Evolutionary conservation across 805 yeast genomes (phyloP), one percentile per base, ranked within the genome.

Genomic region (Candida parachauliodes): DNA sequence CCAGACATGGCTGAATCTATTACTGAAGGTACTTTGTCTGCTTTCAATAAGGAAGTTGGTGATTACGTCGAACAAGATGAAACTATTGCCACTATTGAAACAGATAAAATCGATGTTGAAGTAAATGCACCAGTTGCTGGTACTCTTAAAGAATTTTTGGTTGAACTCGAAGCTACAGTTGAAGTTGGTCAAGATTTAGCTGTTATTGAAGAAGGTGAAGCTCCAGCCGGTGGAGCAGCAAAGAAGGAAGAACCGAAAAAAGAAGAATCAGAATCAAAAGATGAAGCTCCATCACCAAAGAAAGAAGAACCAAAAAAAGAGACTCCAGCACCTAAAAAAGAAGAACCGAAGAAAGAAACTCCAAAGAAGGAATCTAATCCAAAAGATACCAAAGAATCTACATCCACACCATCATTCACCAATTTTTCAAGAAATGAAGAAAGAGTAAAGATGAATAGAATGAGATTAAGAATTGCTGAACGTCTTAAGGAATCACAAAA

Each of bases 1-100:
- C 98, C 98, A 34, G 94, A 87, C 48, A 88, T 93, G 97, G 98
- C 98, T 30, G 98, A 93, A 69, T 89, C 97, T 35, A 83, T 93
- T 57, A 87, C 96, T 28, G 98, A 93, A 65, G 98, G 98, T 60
- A 87, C 98, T 34, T 75, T 93, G 49, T 72, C 86, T 45, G 47
- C 75, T 12, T 82, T 69, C 57, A 68, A 72, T 47, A 83, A 82
- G 59, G 66, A 77, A 44, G 88, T 88, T 44, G 98, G 98, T 49
- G 98, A 91, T 43, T 88, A 67, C 52, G 91, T 91, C 39, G 77
- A 74, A 41, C 78, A 70, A 50, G 98, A 91, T 63, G 98, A 91
- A 68, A 79, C 85, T 48, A 73, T 93, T 50, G 98, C 98, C 41
- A 89, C 97, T 47, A 91, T 93, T 52, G 98, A 93, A 71, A 93